Base-by-base conservation (phyloP, 2,329 filamentous ascomycete genomes). In the Fusarium sarcochroum region DNA sequence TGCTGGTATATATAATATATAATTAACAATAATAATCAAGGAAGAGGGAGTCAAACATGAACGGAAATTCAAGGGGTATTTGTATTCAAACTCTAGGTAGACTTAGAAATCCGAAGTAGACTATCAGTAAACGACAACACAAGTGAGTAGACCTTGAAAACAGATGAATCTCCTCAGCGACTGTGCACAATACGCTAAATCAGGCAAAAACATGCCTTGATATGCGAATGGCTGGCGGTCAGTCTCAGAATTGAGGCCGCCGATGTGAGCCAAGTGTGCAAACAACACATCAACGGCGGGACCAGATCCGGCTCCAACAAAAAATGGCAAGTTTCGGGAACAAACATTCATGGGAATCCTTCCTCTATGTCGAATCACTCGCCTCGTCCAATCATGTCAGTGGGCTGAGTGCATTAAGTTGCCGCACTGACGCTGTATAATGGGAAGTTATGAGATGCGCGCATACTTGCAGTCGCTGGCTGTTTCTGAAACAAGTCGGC, bases 31-130 rank as follows among this genome's bases (percentile, higher is more conserved):
- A 5, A 30, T 13, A 30, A 10, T 30, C 27, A 30, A 13, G 3
- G 14, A 27, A 14, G 11, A 27, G 9, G 7, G 18, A 18, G 5
- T 23, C 5, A 5, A 15, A 11, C 5, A 9, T 38, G 10, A 18
- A 18, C 11, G 11, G 20, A 9, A 20, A 38, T 48, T 14, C 17
- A 27, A 37, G 21, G 45, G 47, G 32, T 56, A 58, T 38, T 63
- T 51, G 23, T 46, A 63, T 64, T 58, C n/a, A 58, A n/a, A 38
- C 14, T 38, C 20, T 21, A 18, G 27, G 21, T 54, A 38, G 17
- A 14, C 6, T 6, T 46, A 14, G 13, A 32, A 23, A 13, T 25
- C 32, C 14, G 34, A 21, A 17, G 15, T n/a, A 40, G 41, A 25
- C 18, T 10, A 7, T 40, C 23, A 18, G 10, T 5, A 57, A 20